phyloP scores from a whole-genome alignment of 345 rosid species.

The Mallotus nudiflorus region DNA sequence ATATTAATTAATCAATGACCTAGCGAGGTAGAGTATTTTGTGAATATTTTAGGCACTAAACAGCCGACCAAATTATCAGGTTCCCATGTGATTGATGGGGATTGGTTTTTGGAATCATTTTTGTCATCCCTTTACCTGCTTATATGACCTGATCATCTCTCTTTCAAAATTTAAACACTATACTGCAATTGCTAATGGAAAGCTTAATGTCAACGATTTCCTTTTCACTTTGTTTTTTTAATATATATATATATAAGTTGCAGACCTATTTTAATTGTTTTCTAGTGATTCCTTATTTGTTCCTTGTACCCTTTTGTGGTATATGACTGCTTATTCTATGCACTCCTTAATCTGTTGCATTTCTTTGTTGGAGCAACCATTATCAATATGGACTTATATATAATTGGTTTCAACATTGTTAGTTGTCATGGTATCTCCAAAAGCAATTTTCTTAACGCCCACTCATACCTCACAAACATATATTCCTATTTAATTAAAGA shows the following conservation, averaged over 20 bases:
- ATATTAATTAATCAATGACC: conserved; percentile 34
- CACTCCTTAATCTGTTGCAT: not conserved
- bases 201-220: conserved; percentile 24
- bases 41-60: conserved; percentile 34
- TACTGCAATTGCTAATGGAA: conserved; percentile 20
- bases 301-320: not conserved
- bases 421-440: not conserved
- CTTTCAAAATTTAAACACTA: conserved; percentile 14
- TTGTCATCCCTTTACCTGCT: conserved; percentile 35
- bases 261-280: not conserved
- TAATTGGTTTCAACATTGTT: conserved; percentile 12
- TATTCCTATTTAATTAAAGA: too few relatives aligned
- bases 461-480: too few relatives aligned
- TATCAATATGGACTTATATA: not conserved
- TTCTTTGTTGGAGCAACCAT: not conserved
- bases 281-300: not conserved
- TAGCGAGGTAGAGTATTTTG: conserved; percentile 34
- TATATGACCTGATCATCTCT: not conserved
- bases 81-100: conserved; percentile 58
- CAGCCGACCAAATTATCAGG: conserved; percentile 51
- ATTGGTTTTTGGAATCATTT: conserved; percentile 42
- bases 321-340: not conserved
- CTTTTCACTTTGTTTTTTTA: conserved; percentile 1
- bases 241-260: not conserved
- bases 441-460: not conserved